Base-by-base conservation (phyloP, 2,329 filamentous ascomycete genomes). In the Phyllosticta paracitricarpa region DNA sequence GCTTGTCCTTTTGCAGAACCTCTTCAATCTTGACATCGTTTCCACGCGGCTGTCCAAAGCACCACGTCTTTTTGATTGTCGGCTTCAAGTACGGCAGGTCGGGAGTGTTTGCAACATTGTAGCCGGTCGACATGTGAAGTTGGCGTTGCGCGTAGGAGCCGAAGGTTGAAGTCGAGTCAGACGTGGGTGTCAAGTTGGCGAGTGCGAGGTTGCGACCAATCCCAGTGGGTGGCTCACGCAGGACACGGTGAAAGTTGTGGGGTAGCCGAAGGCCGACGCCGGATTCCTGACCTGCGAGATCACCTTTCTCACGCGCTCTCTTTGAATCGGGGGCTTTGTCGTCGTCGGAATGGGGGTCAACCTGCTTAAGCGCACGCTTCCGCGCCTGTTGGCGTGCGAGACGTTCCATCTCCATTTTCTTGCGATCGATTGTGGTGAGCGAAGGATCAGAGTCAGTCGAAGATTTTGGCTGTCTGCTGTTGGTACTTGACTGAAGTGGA, bases 1-100 rank as follows among this genome's bases (percentile, higher is more conserved):
- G 78, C 12, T 86, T 81, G 1, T 83, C 75, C 63, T 84, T 86
- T 71, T 96, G 88, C 1, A 97, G 74, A 0, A 97, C 83, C 71
- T 97, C 91, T 68, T 96, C 90, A 51, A 97, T 85, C 63, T 86
- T 94, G 70, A 97, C 90, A 64, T 96, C 90, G 64, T 91, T 82
- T 4, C 77, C 78, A 40, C 89, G 80, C 1, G 81, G 77, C 64
- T 82, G 84, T 2, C 87, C 85, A 40, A 78, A 78, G 0, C 84
- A 85, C 84, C 88, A 93, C 0, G 94, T 97, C 69, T 88, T 90
- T 74, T 90, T 94, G 55, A 97, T 84, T 0, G 79, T 77, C 1
- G 92, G 93, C 2, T 71, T 66, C 0, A 82, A 80, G 67, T 81
- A 87, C 60, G 79, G 74, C 8, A 69, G 30, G 8, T 52, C 58